These are phyloP conservation scores for Dendrostoma leiphaemia DNA, from an alignment of 2,329 filamentous ascomycete genomes.

Conservation along the genomic window DNA sequence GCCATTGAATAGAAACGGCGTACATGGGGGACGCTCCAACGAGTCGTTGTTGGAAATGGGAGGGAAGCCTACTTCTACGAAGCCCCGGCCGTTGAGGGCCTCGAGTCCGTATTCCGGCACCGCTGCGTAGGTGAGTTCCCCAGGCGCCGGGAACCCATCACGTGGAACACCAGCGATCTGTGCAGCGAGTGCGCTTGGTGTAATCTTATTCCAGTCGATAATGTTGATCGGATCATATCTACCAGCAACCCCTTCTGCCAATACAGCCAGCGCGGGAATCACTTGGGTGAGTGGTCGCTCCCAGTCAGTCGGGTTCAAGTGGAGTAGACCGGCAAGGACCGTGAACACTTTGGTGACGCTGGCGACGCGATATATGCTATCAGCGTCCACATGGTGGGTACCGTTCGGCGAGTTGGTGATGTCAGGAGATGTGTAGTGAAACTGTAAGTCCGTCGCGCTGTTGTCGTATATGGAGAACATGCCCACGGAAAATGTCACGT, in stretches of 20 bases:
- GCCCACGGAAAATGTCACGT: conserved; percentile 38
- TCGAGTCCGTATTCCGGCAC: background rate
- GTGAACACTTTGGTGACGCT: conserved; percentile 39
- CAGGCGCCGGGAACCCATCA: conserved; percentile 22
- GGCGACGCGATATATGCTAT: conserved; percentile 41
- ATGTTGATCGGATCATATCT: conserved; percentile 22
- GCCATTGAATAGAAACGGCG: conserved; percentile 2
- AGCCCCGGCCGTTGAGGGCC: background rate
- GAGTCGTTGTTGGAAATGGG: conserved; percentile 7
- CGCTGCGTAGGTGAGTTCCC: conserved; percentile 6
- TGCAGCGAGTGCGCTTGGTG: conserved; percentile 29
- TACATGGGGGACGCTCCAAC: conserved; percentile 15
- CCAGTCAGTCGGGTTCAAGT: conserved; percentile 33
- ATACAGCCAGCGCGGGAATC: conserved; percentile 27
- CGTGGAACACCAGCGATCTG: conserved; percentile 30
- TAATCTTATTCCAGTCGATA: conserved; percentile 32
- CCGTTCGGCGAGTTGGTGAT: conserved; percentile 29
- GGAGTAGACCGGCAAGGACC: conserved; percentile 34
- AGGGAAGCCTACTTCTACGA: background rate
- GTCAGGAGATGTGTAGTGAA: conserved; percentile 33
- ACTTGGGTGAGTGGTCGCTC: conserved; percentile 29
- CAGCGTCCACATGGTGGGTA: conserved; percentile 34
- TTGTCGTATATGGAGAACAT: conserved; percentile 37
- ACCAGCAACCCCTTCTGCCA: conserved; percentile 3
- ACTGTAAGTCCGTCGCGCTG: conserved; percentile 29